Conservation (phyloP, 441 rosid genomes). For the Euphorbia celastroides region DNA sequence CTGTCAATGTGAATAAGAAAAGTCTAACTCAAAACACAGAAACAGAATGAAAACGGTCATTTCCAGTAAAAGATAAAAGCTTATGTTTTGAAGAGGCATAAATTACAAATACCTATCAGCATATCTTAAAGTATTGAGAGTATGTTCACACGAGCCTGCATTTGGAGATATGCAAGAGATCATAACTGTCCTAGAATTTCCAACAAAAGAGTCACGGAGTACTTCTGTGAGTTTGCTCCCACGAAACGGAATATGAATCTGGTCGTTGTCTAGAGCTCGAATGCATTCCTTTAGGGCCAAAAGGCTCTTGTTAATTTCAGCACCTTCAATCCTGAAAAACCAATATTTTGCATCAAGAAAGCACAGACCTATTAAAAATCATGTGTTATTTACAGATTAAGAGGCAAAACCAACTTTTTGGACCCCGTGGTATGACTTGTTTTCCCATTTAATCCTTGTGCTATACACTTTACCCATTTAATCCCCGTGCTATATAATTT, state of each 20-base stretch:
- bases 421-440: no score
- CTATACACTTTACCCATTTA: no score
- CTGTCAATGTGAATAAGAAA: constrained; percentile 37
- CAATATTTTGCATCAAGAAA: constrained; percentile 19
- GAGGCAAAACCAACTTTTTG: no score
- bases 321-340: constrained; percentile 86
- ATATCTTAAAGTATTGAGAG: constrained; percentile 95
- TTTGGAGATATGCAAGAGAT: constrained; percentile 98
- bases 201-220: constrained; percentile 96
- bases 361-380: background rate
- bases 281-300: constrained; percentile 98
- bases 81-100: constrained; percentile 17
- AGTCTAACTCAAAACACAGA: constrained; percentile 11
- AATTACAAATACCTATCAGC: constrained; percentile 76
- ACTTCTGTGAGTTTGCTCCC: constrained; percentile 99
- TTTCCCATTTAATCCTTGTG: no score
- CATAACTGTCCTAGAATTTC: constrained; percentile 97
- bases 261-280: constrained; percentile 97
- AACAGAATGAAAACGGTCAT: constrained; percentile 2
- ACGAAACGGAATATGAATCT: constrained; percentile 95
- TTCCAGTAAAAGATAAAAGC: background rate
- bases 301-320: constrained; percentile 95
- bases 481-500: no score
- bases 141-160: constrained; percentile 96
- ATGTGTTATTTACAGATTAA: background rate